Evolutionary conservation across 2,329 filamentous ascomycete genomes (phyloP), one percentile per base, ranked within the genome.

Genomic region (Apiospora hydei): DNA sequence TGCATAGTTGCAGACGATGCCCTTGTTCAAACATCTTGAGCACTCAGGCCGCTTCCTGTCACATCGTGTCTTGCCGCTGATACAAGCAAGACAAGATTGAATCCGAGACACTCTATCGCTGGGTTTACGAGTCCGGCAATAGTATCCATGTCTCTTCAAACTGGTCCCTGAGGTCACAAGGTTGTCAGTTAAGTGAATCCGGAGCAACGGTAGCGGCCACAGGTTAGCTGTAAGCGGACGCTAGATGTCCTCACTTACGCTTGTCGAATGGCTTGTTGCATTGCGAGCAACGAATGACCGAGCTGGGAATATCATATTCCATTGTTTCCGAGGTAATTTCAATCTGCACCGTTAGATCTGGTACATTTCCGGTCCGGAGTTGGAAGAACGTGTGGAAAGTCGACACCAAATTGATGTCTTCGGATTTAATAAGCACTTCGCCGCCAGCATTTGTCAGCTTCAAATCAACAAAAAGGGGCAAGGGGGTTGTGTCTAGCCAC

Each of bases 111-210:
- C 73, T 64, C 24, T 38, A 4, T 64, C 73, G 57, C 76, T 75
- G 68, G 44, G 70, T 74, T 74, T 80, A 73, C 82, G 77, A 76
- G 83, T 83, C 26, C 83, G 82, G 74, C 83, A 85, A 57, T 85
- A 85, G 73, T 85, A 85, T 64, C 81, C 81, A 78, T 85, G 83
- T 77, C 84, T 82, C 75, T 84, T 85, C 72, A 84, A 73, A 13
- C 83, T 83, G 11, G 83, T 80, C 66, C 79, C 83, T 85, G 71
- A 51, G 73, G 71, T n/a, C 66, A 26, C 38, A 43, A 14, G 5
- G 4, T n/a, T 30, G 67, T 68, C 8, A 68, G 67, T 41, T 1
- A 34, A 14, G 10, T 7, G 4, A 13, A 34, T 24, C 4, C 13
- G 1, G 11, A 71, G 21, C 5, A 18, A 7, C 2, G 16, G 7